Evolutionary conservation across 306 rosid species (phyloP), one percentile per base, ranked within the genome.

Genomic region (Casuarina cunninghamiana): DNA sequence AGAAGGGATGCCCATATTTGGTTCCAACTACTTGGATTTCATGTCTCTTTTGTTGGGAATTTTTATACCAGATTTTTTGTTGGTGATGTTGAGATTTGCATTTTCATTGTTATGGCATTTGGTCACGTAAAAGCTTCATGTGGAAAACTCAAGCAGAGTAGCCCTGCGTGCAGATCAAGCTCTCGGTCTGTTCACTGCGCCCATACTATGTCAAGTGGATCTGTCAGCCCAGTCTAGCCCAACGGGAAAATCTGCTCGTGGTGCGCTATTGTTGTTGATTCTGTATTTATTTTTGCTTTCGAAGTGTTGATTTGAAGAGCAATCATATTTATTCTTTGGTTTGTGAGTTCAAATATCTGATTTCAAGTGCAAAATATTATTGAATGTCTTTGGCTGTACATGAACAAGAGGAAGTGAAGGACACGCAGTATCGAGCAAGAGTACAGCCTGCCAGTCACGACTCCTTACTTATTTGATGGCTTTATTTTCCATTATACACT

Each of bases 341-440:
- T 17, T 6, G 50, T 13, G 12, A 37, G 26, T 78, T 53, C 72
- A 48, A 63, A 19, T 71, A 50, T 61, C 63, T 70, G 48, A 21
- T 80, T 85, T 45, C 83, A 95, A 97, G 98, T 95, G 75, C 93
- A 90, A 83, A 88, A 91, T 88, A 97, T 95, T 69, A 91, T 95
- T 21, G 96, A 92, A 83, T 92, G 98, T 67, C 88, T 95, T 13
- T 97, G 92, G 78, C 90, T 92, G 41, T 93, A 95, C 81, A 95
- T 95, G 98, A 91, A 80, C 84, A 90, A 83, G 78, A 91, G 84
- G 97, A 95, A 90, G 92, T 89, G 65, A 93, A 87, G 75, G 93
- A 89, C 39, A 88, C 86, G 32, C 87, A 91, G 48, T 78, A 71
- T 73, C 88, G 89, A 81, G 98, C 96, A 61, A 95, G 92, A 77